Conservation (phyloP, 192 early-diverging fungal genomes). For the Allomyces javanicus region DNA sequence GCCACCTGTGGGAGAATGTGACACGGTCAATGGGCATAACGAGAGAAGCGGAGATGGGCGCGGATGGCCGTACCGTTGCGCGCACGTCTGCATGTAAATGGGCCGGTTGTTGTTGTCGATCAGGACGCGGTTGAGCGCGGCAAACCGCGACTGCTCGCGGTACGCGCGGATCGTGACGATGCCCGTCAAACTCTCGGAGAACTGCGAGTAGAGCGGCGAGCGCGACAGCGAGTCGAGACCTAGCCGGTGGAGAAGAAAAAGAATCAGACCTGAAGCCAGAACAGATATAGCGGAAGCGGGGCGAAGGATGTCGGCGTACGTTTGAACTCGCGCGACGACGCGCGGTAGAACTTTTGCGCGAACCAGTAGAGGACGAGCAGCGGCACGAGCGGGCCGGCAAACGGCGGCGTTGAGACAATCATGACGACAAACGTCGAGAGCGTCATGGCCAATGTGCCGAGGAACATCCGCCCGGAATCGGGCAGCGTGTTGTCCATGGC, state of each 20-base stretch:
- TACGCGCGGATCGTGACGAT: conserved; percentile 77
- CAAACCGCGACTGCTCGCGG: conserved; percentile 55
- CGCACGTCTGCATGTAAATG: conserved; percentile 49
- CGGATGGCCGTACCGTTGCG: conserved; percentile 35
- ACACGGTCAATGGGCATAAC: not conserved
- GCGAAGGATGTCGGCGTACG: conserved; percentile 13
- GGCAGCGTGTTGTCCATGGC: conserved; percentile 42
- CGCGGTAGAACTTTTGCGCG: conserved; percentile 52
- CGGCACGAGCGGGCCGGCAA: conserved; percentile 48
- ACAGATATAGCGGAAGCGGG: conserved; percentile 2
- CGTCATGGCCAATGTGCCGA: conserved; percentile 29
- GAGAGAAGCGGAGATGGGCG: not conserved
- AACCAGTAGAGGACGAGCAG: conserved; percentile 55
- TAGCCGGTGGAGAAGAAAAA: not conserved
- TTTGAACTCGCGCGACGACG: conserved; percentile 68
- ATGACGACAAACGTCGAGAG: conserved; percentile 50
- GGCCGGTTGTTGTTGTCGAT: conserved; percentile 60
- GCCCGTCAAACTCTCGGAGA: conserved; percentile 59
- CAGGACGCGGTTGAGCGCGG: conserved; percentile 36
- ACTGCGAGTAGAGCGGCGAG: conserved; percentile 64
- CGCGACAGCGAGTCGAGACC: conserved; percentile 55
- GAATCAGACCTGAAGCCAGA: conserved; percentile 4
- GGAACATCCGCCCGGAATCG: conserved; percentile 44
- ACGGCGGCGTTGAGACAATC: conserved; percentile 36
- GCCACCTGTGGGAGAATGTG: conserved; percentile 14